phyloP scores from a whole-genome alignment of 192 early-diverging fungal species.

The Endogone sp. region DNA sequence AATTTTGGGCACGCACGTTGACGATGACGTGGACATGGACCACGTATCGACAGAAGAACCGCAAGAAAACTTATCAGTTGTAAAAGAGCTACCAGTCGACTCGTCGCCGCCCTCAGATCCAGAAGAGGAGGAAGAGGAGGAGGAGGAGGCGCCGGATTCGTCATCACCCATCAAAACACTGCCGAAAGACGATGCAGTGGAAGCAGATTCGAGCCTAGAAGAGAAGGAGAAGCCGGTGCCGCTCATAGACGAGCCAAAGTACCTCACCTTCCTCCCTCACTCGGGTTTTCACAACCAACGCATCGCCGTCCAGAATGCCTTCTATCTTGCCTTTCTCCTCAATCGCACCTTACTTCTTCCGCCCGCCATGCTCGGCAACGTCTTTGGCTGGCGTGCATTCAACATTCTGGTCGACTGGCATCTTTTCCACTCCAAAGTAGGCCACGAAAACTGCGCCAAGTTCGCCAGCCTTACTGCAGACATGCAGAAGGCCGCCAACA shows the following conservation, averaged over 20 bases:
- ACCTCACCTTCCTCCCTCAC: conserved; percentile 38
- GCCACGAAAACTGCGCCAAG: conserved; percentile 5
- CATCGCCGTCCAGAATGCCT: conserved; percentile 34
- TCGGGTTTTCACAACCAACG: conserved; percentile 49
- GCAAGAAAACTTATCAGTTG: no score
- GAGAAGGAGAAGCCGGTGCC: neutral
- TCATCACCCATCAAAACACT: no score
- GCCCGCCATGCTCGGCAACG: conserved; percentile 25
- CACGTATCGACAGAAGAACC: no score
- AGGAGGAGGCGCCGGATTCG: neutral
- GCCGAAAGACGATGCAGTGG: no score
- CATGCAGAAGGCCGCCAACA: neutral
- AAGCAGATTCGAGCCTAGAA: no score
- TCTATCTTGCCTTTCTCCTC: conserved; percentile 28
- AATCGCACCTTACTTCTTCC: conserved; percentile 44
- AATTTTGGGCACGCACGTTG: no score
- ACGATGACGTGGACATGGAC: no score
- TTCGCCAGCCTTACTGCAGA: neutral
- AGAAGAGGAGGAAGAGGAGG: no score
- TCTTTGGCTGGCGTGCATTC: conserved; percentile 11
- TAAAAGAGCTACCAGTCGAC: no score
- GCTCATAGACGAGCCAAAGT: conserved; percentile 15
- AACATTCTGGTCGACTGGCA: conserved; percentile 6
- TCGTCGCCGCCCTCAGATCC: no score
- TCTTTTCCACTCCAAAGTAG: conserved; percentile 3